phyloP scores from a whole-genome alignment of 331 rosid genomes.

The Rosa hybrid region DNA sequence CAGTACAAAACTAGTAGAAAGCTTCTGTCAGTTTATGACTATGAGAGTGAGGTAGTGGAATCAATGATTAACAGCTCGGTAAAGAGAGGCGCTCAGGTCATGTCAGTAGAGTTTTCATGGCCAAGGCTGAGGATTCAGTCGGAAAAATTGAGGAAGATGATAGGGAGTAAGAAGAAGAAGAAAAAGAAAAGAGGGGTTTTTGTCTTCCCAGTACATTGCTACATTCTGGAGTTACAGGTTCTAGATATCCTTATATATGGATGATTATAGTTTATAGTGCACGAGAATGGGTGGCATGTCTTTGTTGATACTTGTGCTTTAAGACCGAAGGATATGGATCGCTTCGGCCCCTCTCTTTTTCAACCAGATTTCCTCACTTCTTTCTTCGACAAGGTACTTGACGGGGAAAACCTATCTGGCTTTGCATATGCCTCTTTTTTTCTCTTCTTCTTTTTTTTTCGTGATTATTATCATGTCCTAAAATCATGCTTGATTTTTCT shows the following conservation, averaged over 20 bases:
- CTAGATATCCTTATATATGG: constrained; percentile 89
- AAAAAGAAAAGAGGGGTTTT: constrained; percentile 71
- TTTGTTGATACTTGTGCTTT: constrained; percentile 86
- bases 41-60: constrained; percentile 82
- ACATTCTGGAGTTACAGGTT: constrained; percentile 84
- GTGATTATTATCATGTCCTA: too few relatives aligned
- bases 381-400: constrained; percentile 71
- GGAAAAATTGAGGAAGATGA: constrained; percentile 61
- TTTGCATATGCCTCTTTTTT: constrained; percentile 21
- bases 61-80: constrained; percentile 58
- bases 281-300: constrained; percentile 88
- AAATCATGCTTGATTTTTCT: too few relatives aligned
- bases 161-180: constrained; percentile 54
- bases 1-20: constrained; percentile 54
- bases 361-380: constrained; percentile 79
- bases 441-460: too few relatives aligned
- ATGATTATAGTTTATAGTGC: constrained; percentile 58
- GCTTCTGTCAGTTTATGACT: constrained; percentile 86
- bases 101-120: constrained; percentile 91
- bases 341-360: constrained; percentile 76
- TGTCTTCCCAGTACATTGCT: constrained; percentile 57
- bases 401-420: constrained; percentile 91
- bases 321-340: constrained; percentile 90
- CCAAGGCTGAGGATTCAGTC: constrained; percentile 78
- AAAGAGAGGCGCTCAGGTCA: constrained; percentile 66